These are phyloP conservation scores for Capronia epimyces DNA, from an alignment of 2,329 filamentous ascomycete genomes.

Conservation along the genomic window DNA sequence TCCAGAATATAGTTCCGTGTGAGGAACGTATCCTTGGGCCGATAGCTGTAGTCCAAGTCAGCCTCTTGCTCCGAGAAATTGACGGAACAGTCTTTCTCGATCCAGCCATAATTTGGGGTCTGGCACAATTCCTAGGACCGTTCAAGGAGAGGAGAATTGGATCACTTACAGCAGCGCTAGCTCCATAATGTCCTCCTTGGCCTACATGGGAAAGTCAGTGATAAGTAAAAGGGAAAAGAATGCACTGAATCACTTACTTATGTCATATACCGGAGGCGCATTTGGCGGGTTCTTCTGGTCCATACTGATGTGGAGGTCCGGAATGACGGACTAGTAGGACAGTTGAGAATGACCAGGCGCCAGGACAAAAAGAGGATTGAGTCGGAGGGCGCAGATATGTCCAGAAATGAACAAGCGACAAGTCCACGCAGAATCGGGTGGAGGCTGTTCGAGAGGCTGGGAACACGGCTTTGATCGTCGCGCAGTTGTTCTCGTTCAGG, in stretches of 20 bases:
- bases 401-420: neutral
- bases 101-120: neutral
- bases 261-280: neutral
- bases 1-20: slow-evolving; percentile 82
- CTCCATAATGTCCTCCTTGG: slow-evolving; percentile 11
- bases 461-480: neutral
- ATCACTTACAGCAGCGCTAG: slow-evolving; percentile 13
- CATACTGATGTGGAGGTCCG: neutral
- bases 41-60: slow-evolving; percentile 59
- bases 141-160: neutral
- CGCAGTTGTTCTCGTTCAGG: neutral
- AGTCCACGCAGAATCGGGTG: neutral
- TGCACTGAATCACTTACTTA: neutral
- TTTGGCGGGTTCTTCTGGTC: neutral
- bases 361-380: no score
- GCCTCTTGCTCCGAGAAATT: slow-evolving; percentile 35
- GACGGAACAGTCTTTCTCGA: no score
- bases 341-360: neutral
- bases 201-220: neutral
- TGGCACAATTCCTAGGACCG: neutral
- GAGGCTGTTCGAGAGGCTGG: neutral
- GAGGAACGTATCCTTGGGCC: slow-evolving; percentile 79
- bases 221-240: neutral
- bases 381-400: neutral
- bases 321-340: neutral